Evolutionary conservation across 345 rosid species (phyloP).

Genomic region (Stellera chamaejasme): DNA sequence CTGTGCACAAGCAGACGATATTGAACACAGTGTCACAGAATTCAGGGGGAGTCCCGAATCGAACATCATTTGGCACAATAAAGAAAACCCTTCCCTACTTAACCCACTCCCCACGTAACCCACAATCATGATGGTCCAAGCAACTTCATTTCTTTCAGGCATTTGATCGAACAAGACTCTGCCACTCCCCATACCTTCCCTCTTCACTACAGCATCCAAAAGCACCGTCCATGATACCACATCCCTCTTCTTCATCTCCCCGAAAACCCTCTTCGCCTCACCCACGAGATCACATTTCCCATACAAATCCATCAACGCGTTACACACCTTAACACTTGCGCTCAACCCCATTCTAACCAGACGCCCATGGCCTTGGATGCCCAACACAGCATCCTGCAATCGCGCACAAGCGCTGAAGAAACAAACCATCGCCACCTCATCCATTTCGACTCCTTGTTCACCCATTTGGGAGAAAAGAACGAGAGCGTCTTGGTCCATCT

Average conservation of each 20-base stretch:
- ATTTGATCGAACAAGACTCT: slow-evolving; percentile 46
- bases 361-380: slow-evolving; percentile 53
- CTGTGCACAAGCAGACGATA: slow-evolving; percentile 59
- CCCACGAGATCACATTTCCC: slow-evolving; percentile 48
- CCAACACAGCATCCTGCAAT: slow-evolving; percentile 37
- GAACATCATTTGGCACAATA: slow-evolving; percentile 41
- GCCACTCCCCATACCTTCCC: slow-evolving; percentile 57
- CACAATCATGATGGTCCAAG: slow-evolving; percentile 65
- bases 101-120: slow-evolving; percentile 61
- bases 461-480: slow-evolving; percentile 40
- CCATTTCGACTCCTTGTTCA: slow-evolving; percentile 27
- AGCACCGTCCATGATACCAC: slow-evolving; percentile 72
- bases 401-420: slow-evolving; percentile 44
- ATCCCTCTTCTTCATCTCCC: slow-evolving; percentile 39
- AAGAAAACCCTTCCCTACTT: slow-evolving; percentile 31
- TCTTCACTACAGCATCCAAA: slow-evolving; percentile 50
- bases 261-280: slow-evolving; percentile 36
- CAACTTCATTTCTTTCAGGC: slow-evolving; percentile 66
- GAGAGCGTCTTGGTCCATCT: slow-evolving; percentile 22
- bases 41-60: slow-evolving; percentile 31
- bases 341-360: slow-evolving; percentile 45
- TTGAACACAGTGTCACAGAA: slow-evolving; percentile 50
- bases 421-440: slow-evolving; percentile 52
- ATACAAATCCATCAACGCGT: slow-evolving; percentile 67
- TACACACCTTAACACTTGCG: slow-evolving; percentile 32